Percentiles rank a stretch among this genome's conserved stretches.
These are phyloP conservation scores for Radiomyces spectabilis DNA, from an alignment of 192 early-diverging fungal species.

Conservation along the genomic window DNA sequence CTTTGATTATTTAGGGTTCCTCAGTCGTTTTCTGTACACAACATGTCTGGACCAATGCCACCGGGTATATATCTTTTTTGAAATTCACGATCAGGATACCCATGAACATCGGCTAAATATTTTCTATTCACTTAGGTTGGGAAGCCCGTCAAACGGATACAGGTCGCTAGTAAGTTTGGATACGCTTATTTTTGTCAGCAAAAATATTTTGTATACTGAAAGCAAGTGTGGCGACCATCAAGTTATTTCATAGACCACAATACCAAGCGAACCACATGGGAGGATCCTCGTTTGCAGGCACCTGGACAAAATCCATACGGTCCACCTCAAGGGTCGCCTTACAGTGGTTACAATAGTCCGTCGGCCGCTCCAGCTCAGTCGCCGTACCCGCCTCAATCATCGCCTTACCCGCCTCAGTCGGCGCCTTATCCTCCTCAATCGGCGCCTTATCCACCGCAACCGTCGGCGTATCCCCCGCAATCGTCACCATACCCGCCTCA, in stretches of 20 bases:
- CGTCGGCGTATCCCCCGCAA: no score
- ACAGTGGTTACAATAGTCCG: conserved; percentile 1
- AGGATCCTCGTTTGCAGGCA: conserved; percentile 12
- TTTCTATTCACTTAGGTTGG: conserved; percentile 6
- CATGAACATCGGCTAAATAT: not conserved
- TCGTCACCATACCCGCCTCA: no score
- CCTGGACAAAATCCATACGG: not conserved
- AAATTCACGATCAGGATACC: not conserved
- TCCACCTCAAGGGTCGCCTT: not conserved
- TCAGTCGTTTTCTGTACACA: not conserved
- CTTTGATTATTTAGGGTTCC: not conserved
- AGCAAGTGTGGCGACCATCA: not conserved
- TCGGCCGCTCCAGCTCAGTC: no score
- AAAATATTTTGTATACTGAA: not conserved
- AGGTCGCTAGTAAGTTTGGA: conserved; percentile 2
- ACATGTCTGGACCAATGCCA: not conserved
- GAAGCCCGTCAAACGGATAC: conserved; percentile 4
- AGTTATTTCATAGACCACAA: conserved; percentile 24
- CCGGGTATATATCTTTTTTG: not conserved
- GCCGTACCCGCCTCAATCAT: no score
- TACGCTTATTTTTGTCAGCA: not conserved
- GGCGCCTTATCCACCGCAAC: no score
- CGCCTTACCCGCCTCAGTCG: no score
- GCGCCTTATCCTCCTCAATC: no score
- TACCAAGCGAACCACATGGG: conserved; percentile 17